Evolutionary conservation across 1,284 basidiomycete genomes (phyloP).

Genomic region (Ganoderma lingzhi): DNA sequence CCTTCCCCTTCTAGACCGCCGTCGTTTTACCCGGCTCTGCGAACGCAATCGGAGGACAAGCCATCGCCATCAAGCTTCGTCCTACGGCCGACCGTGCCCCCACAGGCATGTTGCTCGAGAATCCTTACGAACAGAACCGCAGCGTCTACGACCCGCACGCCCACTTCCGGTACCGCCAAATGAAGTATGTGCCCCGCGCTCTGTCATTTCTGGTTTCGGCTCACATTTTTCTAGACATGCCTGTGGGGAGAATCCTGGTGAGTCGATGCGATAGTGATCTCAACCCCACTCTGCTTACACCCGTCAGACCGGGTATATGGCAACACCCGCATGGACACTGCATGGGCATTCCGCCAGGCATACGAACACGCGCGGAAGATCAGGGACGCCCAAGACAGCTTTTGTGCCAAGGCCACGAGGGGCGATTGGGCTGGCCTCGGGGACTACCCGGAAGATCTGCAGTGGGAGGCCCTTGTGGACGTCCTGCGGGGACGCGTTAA

Average conservation of each 20-base stretch:
- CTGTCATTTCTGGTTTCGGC: not conserved
- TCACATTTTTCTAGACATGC: conserved; percentile 31
- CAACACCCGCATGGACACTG: too few species aligned
- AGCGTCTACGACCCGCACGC: conserved; percentile 36
- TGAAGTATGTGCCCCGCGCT: conserved; percentile 43
- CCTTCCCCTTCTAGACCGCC: conserved; percentile 36
- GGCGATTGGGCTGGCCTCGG: conserved; percentile 69
- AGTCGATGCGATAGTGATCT: not conserved
- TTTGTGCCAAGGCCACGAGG: conserved; percentile 64
- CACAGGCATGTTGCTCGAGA: conserved; percentile 56
- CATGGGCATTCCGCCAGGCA: conserved; percentile 33
- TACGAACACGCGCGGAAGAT: conserved; percentile 82
- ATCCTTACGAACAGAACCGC: conserved; percentile 50
- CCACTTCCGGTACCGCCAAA: conserved; percentile 56
- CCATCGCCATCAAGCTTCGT: conserved; percentile 61
- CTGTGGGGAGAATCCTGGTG: conserved; percentile 47
- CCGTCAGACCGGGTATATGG: conserved; percentile 31
- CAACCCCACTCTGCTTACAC: not conserved
- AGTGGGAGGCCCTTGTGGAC: conserved; percentile 90
- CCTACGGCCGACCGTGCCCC: conserved; percentile 52
- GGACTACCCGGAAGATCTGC: conserved; percentile 79
- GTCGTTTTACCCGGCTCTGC: conserved; percentile 58
- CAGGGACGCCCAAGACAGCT: conserved; percentile 79
- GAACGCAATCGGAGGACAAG: conserved; percentile 50
- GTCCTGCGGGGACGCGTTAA: conserved; percentile 86